These are phyloP conservation scores for Bondarzewia mesenterica DNA, from an alignment of 1,284 basidiomycete genomes.

Conservation along the genomic window DNA sequence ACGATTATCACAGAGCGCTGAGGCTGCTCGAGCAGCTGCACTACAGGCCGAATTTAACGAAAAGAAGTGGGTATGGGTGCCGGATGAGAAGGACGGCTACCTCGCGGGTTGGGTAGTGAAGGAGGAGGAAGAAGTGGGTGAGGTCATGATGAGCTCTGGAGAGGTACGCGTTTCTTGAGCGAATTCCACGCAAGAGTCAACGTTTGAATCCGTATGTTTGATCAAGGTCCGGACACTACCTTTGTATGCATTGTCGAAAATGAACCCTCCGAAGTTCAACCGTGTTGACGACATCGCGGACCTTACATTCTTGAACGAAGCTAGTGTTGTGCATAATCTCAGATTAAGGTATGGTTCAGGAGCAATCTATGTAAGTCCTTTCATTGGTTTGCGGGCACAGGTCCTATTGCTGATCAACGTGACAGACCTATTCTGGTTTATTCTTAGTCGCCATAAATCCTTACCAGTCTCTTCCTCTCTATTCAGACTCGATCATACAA, in stretches of 20 bases:
- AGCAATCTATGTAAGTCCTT: slow-evolving; percentile 82
- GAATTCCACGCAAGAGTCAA: not conserved
- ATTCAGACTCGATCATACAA: slow-evolving; percentile 86
- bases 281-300: slow-evolving; percentile 98
- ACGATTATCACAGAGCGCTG: slow-evolving; percentile 54
- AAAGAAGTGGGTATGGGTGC: slow-evolving; percentile 97
- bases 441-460: slow-evolving; percentile 99
- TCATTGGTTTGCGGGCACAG: not conserved
- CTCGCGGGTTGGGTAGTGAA: slow-evolving; percentile 84
- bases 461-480: slow-evolving; percentile 89
- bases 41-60: slow-evolving; percentile 92
- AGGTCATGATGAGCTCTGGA: slow-evolving; percentile 75
- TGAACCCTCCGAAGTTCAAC: slow-evolving; percentile 99
- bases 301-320: slow-evolving; percentile 96
- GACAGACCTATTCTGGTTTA: slow-evolving; percentile 90
- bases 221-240: slow-evolving; percentile 65
- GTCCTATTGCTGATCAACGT: slow-evolving; percentile 10
- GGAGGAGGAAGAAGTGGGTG: slow-evolving; percentile 72
- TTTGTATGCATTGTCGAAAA: slow-evolving; percentile 78
- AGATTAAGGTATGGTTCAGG: slow-evolving; percentile 87
- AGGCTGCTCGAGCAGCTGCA: slow-evolving; percentile 74
- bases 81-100: slow-evolving; percentile 84
- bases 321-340: slow-evolving; percentile 96
- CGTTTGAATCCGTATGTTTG: not conserved
- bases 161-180: slow-evolving; percentile 42